Evolutionary conservation across 2,329 filamentous ascomycete species (phyloP).

Genomic region (Colletotrichum graminicola): DNA sequence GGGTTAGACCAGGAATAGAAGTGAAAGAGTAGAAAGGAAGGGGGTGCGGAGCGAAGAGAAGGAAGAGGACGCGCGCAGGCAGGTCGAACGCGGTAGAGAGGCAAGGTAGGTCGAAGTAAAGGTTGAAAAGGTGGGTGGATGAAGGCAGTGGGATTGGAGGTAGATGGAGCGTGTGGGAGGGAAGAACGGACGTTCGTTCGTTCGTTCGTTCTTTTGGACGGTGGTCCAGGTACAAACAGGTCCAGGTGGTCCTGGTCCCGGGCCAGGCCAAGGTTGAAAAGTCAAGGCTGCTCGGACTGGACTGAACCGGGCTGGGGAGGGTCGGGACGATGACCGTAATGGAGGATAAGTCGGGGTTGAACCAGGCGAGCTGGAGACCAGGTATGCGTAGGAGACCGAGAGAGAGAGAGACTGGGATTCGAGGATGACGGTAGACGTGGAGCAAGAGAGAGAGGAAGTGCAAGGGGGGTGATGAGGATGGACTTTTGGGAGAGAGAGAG

Average conservation of each 20-base stretch:
- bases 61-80: conserved; percentile 30
- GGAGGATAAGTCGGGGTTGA: conserved; percentile 12
- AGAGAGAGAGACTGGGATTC: not conserved
- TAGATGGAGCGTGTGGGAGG: conserved; percentile 8
- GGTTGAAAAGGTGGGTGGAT: conserved; percentile 1
- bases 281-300: conserved; percentile 14
- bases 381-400: not conserved
- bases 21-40: conserved; percentile 24
- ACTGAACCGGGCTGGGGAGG: conserved; percentile 3
- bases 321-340: not conserved
- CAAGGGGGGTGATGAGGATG: not conserved
- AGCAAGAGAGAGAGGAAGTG: not conserved
- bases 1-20: conserved; percentile 29
- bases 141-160: conserved; percentile 27
- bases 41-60: conserved; percentile 32
- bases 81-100: conserved; percentile 12
- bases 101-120: conserved; percentile 23
- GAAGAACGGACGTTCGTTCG: conserved; percentile 12
- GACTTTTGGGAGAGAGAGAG: not conserved
- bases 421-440: conserved; percentile 7
- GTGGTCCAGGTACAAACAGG: conserved; percentile 18
- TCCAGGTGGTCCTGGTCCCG: conserved; percentile 22
- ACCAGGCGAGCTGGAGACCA: conserved; percentile 17
- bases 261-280: conserved; percentile 1
- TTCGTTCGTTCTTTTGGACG: conserved; percentile 22